phyloP scores from a whole-genome alignment of 371 early-diverging fungal genomes.

The Choanephora cucurbitarum region DNA sequence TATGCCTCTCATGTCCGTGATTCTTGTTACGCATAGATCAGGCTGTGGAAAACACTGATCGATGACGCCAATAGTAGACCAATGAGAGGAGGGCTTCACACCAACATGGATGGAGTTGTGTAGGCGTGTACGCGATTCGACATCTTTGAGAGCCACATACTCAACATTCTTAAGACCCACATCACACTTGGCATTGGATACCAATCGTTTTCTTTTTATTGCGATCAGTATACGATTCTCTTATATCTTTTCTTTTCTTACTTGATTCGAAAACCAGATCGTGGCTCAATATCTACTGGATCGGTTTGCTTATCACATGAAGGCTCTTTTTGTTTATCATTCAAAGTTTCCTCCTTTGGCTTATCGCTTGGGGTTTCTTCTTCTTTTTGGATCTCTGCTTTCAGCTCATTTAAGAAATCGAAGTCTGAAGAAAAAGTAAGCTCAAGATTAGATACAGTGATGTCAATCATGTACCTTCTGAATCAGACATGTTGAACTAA shows the following conservation, averaged over 20 bases:
- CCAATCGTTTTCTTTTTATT: constrained; percentile 13
- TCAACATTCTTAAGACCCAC: constrained; percentile 13
- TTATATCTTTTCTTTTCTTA: background rate
- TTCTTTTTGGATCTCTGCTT: constrained; percentile 7
- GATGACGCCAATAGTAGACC: constrained; percentile 41
- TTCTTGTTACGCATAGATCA: constrained; percentile 27
- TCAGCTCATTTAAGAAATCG: background rate
- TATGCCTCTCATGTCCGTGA: constrained; percentile 36
- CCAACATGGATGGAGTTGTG: constrained; percentile 34
- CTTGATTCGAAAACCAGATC: constrained; percentile 21
- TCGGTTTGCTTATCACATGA: background rate
- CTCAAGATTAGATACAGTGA: too few species aligned
- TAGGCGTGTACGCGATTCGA: constrained; percentile 9
- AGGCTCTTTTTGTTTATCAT: too few species aligned
- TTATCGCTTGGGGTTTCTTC: too few species aligned
- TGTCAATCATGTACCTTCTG: too few species aligned
- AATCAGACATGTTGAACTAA: too few species aligned
- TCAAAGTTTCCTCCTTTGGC: too few species aligned
- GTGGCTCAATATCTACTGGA: constrained; percentile 12
- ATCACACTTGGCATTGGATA: constrained; percentile 14
- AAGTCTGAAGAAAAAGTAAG: too few species aligned
- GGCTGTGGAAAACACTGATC: constrained; percentile 23
- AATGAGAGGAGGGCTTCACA: constrained; percentile 31
- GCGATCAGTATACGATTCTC: background rate
- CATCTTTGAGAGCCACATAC: constrained; percentile 17